Evolutionary conservation across 1,284 basidiomycete species (phyloP).

Genomic region (Erythrobasidium hasegawianum): DNA sequence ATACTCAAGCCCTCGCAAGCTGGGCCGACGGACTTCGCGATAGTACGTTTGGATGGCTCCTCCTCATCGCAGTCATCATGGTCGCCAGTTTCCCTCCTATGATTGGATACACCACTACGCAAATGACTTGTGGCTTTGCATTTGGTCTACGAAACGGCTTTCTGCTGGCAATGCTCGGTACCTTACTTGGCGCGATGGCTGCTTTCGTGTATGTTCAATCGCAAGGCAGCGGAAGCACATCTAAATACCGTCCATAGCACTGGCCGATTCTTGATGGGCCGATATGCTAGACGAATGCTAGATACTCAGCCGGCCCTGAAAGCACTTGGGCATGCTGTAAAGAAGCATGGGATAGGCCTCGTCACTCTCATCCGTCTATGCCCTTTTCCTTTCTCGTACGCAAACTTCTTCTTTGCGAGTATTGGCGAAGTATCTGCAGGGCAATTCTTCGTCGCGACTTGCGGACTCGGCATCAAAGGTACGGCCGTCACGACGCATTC

Average conservation of each 20-base stretch:
- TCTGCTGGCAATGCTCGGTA: slow-evolving; percentile 59
- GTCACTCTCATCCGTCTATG: slow-evolving; percentile 64
- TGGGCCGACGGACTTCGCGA: slow-evolving; percentile 61
- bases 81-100: slow-evolving; percentile 71
- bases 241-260: not conserved
- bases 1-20: slow-evolving; percentile 63
- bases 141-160: slow-evolving; percentile 71
- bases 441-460: slow-evolving; percentile 68
- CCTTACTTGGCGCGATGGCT: slow-evolving; percentile 63
- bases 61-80: slow-evolving; percentile 50
- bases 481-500: not conserved
- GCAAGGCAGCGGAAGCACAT: too few relatives aligned
- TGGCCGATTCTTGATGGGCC: slow-evolving; percentile 16
- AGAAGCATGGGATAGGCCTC: not conserved
- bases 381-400: slow-evolving; percentile 67
- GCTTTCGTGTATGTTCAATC: slow-evolving; percentile 58
- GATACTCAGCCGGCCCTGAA: slow-evolving; percentile 35
- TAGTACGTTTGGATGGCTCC: slow-evolving; percentile 61
- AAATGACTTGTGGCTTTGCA: slow-evolving; percentile 70
- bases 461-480: slow-evolving; percentile 34
- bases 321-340: slow-evolving; percentile 32
- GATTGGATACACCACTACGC: slow-evolving; percentile 58
- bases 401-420: slow-evolving; percentile 70
- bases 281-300: slow-evolving; percentile 30
- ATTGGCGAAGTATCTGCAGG: slow-evolving; percentile 66